A percentile compares a stretch with the other conserved stretches of the same genome.
phyloP scores from a whole-genome alignment of 768 basidiomycete genomes.

The Mycena vulgaris region DNA sequence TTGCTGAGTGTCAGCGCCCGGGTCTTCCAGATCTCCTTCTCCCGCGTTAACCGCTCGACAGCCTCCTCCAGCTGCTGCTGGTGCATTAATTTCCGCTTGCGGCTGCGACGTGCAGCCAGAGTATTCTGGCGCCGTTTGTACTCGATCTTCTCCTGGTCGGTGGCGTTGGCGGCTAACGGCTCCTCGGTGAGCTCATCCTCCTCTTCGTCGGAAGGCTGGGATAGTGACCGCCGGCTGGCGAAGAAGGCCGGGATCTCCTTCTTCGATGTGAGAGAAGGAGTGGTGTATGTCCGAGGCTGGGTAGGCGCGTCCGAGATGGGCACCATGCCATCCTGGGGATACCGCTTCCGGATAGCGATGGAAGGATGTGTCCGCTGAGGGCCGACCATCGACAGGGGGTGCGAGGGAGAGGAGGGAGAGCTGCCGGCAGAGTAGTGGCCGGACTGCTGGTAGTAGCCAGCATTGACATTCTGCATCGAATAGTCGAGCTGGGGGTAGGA shows the following conservation, averaged over 20 bases:
- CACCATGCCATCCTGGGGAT: conserved; percentile 33
- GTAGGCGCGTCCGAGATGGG: conserved; percentile 69
- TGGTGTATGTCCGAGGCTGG: conserved; percentile 71
- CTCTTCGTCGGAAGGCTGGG: conserved; percentile 58
- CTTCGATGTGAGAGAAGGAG: conserved; percentile 72
- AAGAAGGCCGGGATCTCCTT: conserved; percentile 74
- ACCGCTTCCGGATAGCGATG: conserved; percentile 33
- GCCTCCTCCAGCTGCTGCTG: conserved; percentile 68
- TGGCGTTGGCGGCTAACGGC: conserved; percentile 45
- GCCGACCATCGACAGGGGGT: conserved; percentile 31
- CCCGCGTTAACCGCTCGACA: conserved; percentile 60
- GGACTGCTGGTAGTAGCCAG: conserved; percentile 30
- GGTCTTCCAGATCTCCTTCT: conserved; percentile 68
- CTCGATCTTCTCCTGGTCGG: conserved; percentile 73
- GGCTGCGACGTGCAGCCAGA: conserved; percentile 76
- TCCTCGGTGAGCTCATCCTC: conserved; percentile 55
- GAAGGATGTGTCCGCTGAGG: conserved; percentile 33
- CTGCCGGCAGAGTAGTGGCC: conserved; percentile 24
- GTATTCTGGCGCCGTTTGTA: conserved; percentile 81
- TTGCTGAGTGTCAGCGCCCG: conserved; percentile 58
- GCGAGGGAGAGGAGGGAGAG: conserved; percentile 33
- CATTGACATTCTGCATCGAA: conserved; percentile 31
- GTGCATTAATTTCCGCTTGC: conserved; percentile 77
- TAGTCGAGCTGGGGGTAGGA: conserved; percentile 35
- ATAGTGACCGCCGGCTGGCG: conserved; percentile 64